Conservation (phyloP, 805 yeast species). For the Lipomyces kockii region DNA sequence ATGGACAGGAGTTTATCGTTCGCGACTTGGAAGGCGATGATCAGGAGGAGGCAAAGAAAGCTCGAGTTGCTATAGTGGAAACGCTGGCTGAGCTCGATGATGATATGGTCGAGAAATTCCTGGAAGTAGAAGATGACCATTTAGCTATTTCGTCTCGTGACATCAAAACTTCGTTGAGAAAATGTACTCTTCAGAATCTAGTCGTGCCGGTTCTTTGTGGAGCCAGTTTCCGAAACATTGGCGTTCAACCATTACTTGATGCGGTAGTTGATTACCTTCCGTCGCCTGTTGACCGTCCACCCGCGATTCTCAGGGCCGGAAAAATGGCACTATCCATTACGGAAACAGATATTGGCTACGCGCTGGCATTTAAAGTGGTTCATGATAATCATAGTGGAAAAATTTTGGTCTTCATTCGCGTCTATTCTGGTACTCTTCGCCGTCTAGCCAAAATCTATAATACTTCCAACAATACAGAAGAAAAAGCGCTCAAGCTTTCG, state of each 20-base stretch:
- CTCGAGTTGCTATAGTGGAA: slow-evolving; percentile 80
- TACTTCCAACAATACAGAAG: slow-evolving; percentile 68
- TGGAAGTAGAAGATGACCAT: slow-evolving; percentile 72
- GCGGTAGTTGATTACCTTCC: slow-evolving; percentile 80
- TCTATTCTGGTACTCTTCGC: slow-evolving; percentile 78
- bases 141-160: slow-evolving; percentile 56
- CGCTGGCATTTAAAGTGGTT: slow-evolving; percentile 88
- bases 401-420: slow-evolving; percentile 80
- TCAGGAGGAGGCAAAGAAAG: slow-evolving; percentile 55
- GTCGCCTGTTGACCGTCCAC: slow-evolving; percentile 67
- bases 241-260: slow-evolving; percentile 92
- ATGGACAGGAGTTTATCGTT: slow-evolving; percentile 55
- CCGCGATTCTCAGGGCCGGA: slow-evolving; percentile 41
- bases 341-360: slow-evolving; percentile 48
- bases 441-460: slow-evolving; percentile 67
- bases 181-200: slow-evolving; percentile 60
- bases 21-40: slow-evolving; percentile 41
- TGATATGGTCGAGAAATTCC: slow-evolving; percentile 69
- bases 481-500: slow-evolving; percentile 69
- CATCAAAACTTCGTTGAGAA: slow-evolving; percentile 64
- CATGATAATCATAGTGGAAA: slow-evolving; percentile 80
- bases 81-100: slow-evolving; percentile 85
- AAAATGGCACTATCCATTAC: neutral
- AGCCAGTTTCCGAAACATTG: slow-evolving; percentile 87
- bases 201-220: slow-evolving; percentile 89